Conservation (phyloP, 495 filamentous ascomycete genomes). For the Choiromyces venosus region DNA sequence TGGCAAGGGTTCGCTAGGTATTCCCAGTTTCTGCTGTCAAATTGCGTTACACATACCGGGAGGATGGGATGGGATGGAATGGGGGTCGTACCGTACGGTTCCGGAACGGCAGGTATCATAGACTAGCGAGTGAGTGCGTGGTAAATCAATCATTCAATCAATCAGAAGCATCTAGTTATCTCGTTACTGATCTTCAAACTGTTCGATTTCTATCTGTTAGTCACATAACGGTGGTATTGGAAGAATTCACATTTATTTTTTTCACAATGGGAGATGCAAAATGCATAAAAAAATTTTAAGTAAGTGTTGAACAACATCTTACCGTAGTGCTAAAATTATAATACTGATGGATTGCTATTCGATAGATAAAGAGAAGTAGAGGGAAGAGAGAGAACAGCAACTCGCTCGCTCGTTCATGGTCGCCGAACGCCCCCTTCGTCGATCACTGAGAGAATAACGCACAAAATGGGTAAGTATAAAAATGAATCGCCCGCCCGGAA, state of each 20-base stretch:
- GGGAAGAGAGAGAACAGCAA: not conserved
- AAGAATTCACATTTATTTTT: no score
- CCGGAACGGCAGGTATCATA: not conserved
- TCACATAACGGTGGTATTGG: not conserved
- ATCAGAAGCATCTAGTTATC: not conserved
- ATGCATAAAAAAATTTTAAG: not conserved
- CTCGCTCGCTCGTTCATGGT: not conserved
- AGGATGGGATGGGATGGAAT: not conserved
- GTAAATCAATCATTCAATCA: not conserved
- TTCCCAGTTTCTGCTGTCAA: not conserved
- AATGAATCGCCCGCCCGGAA: not conserved
- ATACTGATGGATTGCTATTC: not conserved
- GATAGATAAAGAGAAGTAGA: slow-evolving; percentile 1
- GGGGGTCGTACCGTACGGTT: not conserved
- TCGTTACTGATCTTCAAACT: not conserved
- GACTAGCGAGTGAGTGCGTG: no score
- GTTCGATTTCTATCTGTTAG: not conserved
- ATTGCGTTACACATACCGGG: not conserved
- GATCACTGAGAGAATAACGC: not conserved
- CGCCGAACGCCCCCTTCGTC: not conserved
- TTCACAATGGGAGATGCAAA: no score
- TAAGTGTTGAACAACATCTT: not conserved
- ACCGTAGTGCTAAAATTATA: slow-evolving; percentile 3
- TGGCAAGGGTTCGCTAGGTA: not conserved
- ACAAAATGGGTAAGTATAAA: not conserved